A percentile compares a stretch with the other conserved stretches of the same genome.
Evolutionary conservation across 805 yeast species (phyloP).

Genomic region (Blastobotrys attinorum): DNA sequence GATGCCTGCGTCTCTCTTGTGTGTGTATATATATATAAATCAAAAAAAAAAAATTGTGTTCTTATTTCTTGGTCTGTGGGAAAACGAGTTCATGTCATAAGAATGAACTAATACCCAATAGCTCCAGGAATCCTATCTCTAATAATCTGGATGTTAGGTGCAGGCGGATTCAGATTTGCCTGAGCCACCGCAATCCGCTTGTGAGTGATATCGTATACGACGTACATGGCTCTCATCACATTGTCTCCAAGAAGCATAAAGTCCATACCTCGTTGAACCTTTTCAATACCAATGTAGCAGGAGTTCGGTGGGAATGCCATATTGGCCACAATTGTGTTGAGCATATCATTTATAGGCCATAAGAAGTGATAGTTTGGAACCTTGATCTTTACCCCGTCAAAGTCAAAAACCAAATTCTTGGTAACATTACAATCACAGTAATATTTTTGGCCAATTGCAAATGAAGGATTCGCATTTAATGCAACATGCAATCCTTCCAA

Average conservation of each 20-base stretch:
- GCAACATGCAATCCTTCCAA: slow-evolving; percentile 28
- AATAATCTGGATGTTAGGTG: slow-evolving; percentile 7
- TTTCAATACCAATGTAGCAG: slow-evolving; percentile 30
- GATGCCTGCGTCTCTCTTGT: no score
- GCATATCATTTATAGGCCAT: slow-evolving; percentile 30
- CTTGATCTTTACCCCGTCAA: slow-evolving; percentile 22
- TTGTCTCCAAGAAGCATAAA: slow-evolving; percentile 52
- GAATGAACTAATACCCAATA: not conserved
- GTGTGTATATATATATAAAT: no score
- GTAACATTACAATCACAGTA: slow-evolving; percentile 33
- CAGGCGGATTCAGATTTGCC: slow-evolving; percentile 21
- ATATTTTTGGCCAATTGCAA: slow-evolving; percentile 28
- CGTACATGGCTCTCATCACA: slow-evolving; percentile 50
- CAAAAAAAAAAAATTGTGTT: not conserved
- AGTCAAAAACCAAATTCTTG: slow-evolving; percentile 21
- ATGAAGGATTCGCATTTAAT: slow-evolving; percentile 33
- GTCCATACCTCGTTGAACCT: slow-evolving; percentile 27
- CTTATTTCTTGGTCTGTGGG: not conserved
- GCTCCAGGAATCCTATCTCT: slow-evolving; percentile 6
- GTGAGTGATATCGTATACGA: slow-evolving; percentile 55
- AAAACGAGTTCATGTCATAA: not conserved
- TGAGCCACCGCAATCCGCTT: slow-evolving; percentile 48
- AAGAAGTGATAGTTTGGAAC: slow-evolving; percentile 29
- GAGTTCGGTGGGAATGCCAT: slow-evolving; percentile 30
- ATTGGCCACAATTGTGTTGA: slow-evolving; percentile 22